Percentiles rank a stretch among this genome's conserved stretches.
These are phyloP conservation scores for Scleromitrula shiraiana DNA, from an alignment of 2,329 filamentous ascomycete species.

Conservation along the genomic window DNA sequence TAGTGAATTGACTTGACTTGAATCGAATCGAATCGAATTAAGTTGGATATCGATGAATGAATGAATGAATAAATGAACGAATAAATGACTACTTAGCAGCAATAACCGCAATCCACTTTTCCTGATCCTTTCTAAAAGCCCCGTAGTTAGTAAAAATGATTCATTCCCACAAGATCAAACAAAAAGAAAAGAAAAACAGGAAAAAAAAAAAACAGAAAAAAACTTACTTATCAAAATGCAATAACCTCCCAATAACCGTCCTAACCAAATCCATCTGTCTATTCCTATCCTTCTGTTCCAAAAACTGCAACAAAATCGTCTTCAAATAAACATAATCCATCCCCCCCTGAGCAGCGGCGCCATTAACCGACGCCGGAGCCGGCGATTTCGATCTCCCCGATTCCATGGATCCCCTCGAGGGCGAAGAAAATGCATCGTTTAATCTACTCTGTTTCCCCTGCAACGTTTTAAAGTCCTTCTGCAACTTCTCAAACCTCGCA, in stretches of 20 bases:
- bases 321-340: constrained; percentile 54
- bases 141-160: constrained; percentile 5
- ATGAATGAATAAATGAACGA: too few species aligned
- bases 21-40: too few species aligned
- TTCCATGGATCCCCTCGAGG: constrained; percentile 26
- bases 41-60: too few species aligned
- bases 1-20: too few species aligned
- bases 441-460: constrained; percentile 36
- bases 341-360: constrained; percentile 16
- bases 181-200: too few species aligned
- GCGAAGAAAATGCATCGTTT: constrained; percentile 27
- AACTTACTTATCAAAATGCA: constrained; percentile 69
- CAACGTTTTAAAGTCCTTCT: constrained; percentile 53
- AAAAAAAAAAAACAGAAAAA: too few species aligned
- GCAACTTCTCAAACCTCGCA: constrained; percentile 68
- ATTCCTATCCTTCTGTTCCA: constrained; percentile 73
- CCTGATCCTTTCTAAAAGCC: constrained; percentile 62
- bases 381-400: constrained; percentile 29
- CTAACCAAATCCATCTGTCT: constrained; percentile 63
- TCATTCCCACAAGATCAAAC: background rate
- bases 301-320: constrained; percentile 72
- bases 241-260: constrained; percentile 66
- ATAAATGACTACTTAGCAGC: background rate
- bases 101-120: constrained; percentile 78
- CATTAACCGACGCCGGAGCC: constrained; percentile 22